Base-by-base conservation (phyloP, 2,329 filamentous ascomycete species). In the Mollisia scopiformis region DNA sequence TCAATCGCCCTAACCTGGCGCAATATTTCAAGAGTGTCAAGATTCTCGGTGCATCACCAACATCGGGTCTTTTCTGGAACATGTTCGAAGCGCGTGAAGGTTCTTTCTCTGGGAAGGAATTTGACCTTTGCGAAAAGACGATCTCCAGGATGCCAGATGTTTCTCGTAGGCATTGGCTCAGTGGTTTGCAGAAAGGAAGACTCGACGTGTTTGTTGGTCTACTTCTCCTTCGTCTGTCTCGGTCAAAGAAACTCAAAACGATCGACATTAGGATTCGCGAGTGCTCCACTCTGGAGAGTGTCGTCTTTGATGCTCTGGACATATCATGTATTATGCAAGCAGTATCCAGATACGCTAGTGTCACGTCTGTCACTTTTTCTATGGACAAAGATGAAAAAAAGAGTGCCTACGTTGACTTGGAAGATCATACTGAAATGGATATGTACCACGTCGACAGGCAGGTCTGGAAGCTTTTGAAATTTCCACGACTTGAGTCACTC, bases 211-310 rank as follows among this genome's bases (percentile, higher is more conserved):
- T 39, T 19, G 7, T 61, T 5, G 62, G 49, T 3, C 11, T 63
- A 1, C 46, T 63, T 6, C 43, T 63, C 2, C 47, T 54, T 23
- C 21, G 30, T 14, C 21, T 63, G 2, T 25, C 33, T 7, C 37
- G 52, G 2, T 19, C 61, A 2, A 16, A 19, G 16, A n/a, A 55
- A 3, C 21, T 63, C 8, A 39, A 10, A 47, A 21, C 52, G 5
- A 50, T 61, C 28, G 55, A 63, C 2, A 41, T 63, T 19, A 39
- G 55, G n/a, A 19, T 63, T 6, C 58, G 62, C 19, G 50, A 57
- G 2, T 19, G 11, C 2, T 57, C 57, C 4, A 35, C 39, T 2
- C 31, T 53, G 13, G 23, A 31, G 28, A 59, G 31, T 33, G 14
- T 47, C n/a, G 51, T 62, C 14, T 51, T 62, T 39, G 53, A 62